phyloP scores from a whole-genome alignment of 2,329 filamentous ascomycete genomes.

The Mollisiaceae sp. region DNA sequence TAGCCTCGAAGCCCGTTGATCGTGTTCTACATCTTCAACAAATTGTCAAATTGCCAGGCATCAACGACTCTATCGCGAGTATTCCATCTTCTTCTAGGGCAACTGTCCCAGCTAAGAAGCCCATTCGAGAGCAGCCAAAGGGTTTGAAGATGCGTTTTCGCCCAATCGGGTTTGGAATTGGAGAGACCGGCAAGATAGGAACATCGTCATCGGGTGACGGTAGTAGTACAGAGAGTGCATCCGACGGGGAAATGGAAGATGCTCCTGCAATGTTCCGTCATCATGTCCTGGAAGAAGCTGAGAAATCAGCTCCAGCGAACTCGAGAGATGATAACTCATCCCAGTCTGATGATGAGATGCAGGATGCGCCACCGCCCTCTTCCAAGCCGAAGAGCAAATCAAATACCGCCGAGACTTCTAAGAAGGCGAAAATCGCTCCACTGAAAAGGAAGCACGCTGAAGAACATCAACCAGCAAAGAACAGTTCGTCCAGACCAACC shows the following conservation, averaged over 20 bases:
- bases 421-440: slow-evolving; percentile 15
- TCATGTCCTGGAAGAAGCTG: not conserved
- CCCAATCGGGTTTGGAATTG: slow-evolving; percentile 63
- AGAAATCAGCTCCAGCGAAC: too few species aligned
- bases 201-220: not conserved
- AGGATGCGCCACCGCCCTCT: slow-evolving; percentile 22
- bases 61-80: slow-evolving; percentile 45
- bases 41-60: slow-evolving; percentile 56
- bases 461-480: slow-evolving; percentile 32
- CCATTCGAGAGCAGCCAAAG: slow-evolving; percentile 67
- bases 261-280: not conserved
- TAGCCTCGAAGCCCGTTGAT: slow-evolving; percentile 49
- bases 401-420: slow-evolving; percentile 12
- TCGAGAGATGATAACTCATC: too few species aligned
- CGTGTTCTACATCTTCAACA: slow-evolving; percentile 70
- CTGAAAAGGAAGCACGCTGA: slow-evolving; percentile 35
- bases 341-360: slow-evolving; percentile 31
- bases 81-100: slow-evolving; percentile 38
- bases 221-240: slow-evolving; percentile 27
- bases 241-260: slow-evolving; percentile 31
- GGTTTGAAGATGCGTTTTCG: slow-evolving; percentile 70
- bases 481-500: slow-evolving; percentile 37
- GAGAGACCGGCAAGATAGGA: slow-evolving; percentile 49
- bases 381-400: slow-evolving; percentile 11
- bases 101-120: slow-evolving; percentile 54